Evolutionary conservation across 2,329 filamentous ascomycete genomes (phyloP).

Genomic region (Ceratocystis colombiana): DNA sequence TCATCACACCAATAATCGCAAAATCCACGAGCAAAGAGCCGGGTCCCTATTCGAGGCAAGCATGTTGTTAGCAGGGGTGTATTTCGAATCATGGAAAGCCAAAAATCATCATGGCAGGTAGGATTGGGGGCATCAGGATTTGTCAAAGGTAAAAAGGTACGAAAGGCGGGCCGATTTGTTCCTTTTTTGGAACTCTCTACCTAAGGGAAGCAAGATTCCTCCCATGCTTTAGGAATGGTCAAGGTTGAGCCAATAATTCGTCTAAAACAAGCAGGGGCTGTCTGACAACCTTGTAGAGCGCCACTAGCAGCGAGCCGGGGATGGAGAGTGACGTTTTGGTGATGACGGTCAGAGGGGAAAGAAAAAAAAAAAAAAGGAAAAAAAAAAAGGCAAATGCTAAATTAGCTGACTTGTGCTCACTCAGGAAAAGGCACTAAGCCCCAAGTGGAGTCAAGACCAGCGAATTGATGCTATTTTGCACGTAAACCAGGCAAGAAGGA

Average conservation of each 20-base stretch:
- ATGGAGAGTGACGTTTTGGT: neutral
- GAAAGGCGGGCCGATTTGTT: neutral
- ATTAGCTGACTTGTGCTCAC: too few relatives aligned
- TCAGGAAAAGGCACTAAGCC: neutral
- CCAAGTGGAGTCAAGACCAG: neutral
- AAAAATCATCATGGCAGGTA: neutral
- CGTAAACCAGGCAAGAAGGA: neutral
- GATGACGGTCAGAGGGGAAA: neutral
- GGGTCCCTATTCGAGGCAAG: constrained; percentile 31
- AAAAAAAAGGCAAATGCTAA: neutral
- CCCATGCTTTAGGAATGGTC: neutral
- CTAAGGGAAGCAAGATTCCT: neutral
- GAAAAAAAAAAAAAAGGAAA: neutral
- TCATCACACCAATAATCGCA: constrained; percentile 48
- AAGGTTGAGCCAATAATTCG: neutral
- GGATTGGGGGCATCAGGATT: neutral
- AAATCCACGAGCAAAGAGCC: constrained; percentile 42
- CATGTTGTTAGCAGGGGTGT: constrained; percentile 20
- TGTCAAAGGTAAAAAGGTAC: neutral
- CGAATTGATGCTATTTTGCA: neutral
- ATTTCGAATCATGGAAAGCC: neutral
- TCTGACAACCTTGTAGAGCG: neutral
- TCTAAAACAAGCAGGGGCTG: neutral
- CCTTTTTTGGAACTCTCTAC: constrained; percentile 8
- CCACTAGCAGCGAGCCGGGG: neutral